phyloP scores from a whole-genome alignment of 1,284 basidiomycete species.

The Dichomitus squalens region DNA sequence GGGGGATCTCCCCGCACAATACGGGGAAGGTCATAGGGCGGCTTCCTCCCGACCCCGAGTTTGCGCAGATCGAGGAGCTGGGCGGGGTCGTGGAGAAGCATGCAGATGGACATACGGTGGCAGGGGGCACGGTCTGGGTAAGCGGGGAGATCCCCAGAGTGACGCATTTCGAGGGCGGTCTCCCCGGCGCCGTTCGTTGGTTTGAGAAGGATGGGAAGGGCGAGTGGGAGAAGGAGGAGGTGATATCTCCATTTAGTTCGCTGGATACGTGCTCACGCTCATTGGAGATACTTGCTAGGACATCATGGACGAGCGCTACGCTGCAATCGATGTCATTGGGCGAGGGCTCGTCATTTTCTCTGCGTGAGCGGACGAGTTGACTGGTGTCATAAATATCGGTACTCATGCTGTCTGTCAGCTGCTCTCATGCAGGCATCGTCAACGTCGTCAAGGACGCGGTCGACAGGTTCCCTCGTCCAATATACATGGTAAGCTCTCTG shows the following conservation, averaged over 20 bases:
- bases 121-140: conserved; percentile 64
- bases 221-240: conserved; percentile 66
- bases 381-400: neutral
- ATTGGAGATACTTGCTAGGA: conserved; percentile 43
- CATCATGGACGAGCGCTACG: conserved; percentile 83
- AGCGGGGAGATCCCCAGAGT: conserved; percentile 80
- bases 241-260: conserved; percentile 30
- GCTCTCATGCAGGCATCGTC: conserved; percentile 83
- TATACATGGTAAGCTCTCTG: conserved; percentile 62
- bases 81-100: conserved; percentile 63
- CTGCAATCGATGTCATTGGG: conserved; percentile 72
- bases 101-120: conserved; percentile 61
- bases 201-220: conserved; percentile 38
- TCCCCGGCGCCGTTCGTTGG: conserved; percentile 72
- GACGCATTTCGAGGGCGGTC: conserved; percentile 67
- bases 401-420: conserved; percentile 42
- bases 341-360: conserved; percentile 84
- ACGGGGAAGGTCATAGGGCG: conserved; percentile 59
- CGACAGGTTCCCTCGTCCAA: conserved; percentile 60
- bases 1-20: conserved; percentile 63
- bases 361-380: conserved; percentile 51
- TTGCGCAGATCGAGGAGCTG: conserved; percentile 58
- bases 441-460: conserved; percentile 78
- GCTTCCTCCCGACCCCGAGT: conserved; percentile 70
- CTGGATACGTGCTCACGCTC: neutral